Evolutionary conservation across 441 rosid species (phyloP).

Genomic region (Populus hybrid): DNA sequence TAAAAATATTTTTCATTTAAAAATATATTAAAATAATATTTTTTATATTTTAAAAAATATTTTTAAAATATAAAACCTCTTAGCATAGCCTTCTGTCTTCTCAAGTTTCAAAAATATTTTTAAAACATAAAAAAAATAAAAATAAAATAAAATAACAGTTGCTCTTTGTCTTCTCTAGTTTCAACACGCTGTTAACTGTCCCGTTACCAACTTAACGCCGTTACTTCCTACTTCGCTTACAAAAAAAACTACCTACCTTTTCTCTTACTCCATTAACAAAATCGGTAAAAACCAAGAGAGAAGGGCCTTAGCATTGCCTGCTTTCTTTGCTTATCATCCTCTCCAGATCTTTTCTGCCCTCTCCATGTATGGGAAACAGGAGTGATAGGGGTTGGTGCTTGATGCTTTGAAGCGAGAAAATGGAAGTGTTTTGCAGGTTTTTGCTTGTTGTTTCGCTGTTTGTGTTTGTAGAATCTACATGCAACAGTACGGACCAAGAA

Average conservation of each 20-base stretch:
- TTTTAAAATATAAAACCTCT: too few relatives aligned
- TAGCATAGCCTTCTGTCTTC: too few relatives aligned
- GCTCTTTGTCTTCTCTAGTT: too few relatives aligned
- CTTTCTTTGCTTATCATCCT: not conserved
- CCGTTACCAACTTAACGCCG: too few relatives aligned
- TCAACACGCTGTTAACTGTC: too few relatives aligned
- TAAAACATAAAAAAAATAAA: constrained; percentile 9
- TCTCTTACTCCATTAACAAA: not conserved
- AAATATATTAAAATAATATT: too few relatives aligned
- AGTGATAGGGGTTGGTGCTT: not conserved
- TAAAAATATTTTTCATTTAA: too few relatives aligned
- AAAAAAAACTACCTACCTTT: not conserved
- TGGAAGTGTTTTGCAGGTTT: constrained; percentile 28
- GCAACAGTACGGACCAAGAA: constrained; percentile 43
- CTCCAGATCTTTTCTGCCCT: not conserved
- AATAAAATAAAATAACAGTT: too few relatives aligned
- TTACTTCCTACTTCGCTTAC: too few relatives aligned
- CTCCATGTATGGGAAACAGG: constrained; percentile 12
- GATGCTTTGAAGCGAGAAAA: constrained; percentile 5
- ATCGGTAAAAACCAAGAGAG: not conserved
- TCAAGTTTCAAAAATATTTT: constrained; percentile 36
- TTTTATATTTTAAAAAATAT: too few relatives aligned
- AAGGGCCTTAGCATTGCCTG: not conserved
- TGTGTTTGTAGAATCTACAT: constrained; percentile 37
- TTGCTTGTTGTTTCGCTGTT: constrained; percentile 38